Percentiles rank a stretch among this genome's conserved stretches.
These are phyloP conservation scores for Verticillium zaregamsianum DNA, from an alignment of 2,329 filamentous ascomycete genomes.

Conservation along the genomic window DNA sequence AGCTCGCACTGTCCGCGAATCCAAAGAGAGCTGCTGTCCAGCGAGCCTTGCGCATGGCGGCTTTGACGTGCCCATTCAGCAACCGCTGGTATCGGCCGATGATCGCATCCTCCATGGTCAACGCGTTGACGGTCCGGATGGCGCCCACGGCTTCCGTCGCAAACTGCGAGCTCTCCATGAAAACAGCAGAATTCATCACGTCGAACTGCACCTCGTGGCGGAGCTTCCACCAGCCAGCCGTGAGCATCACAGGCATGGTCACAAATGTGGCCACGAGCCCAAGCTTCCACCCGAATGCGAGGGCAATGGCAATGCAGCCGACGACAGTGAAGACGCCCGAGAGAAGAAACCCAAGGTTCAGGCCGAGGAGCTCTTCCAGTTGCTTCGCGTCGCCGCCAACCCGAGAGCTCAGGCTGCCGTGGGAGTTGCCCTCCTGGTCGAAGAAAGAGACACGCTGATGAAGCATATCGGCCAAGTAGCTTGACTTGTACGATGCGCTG, in stretches of 20 bases:
- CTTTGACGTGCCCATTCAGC: slow-evolving; percentile 24
- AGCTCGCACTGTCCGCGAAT: slow-evolving; percentile 29
- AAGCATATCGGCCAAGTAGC: too few species aligned
- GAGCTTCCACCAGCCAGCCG: slow-evolving; percentile 29
- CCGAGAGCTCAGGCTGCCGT: slow-evolving; percentile 17
- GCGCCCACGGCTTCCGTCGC: slow-evolving; percentile 59
- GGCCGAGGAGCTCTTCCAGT: slow-evolving; percentile 22
- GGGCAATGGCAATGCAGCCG: slow-evolving; percentile 19
- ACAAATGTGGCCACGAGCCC: slow-evolving; percentile 28
- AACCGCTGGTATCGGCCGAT: slow-evolving; percentile 27
- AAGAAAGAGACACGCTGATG: slow-evolving; percentile 20
- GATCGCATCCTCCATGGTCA: slow-evolving; percentile 57
- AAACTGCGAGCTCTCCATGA: slow-evolving; percentile 56
- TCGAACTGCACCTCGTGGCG: slow-evolving; percentile 50
- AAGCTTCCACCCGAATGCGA: slow-evolving; percentile 29
- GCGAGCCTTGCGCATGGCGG: slow-evolving; percentile 21
- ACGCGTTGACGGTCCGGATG: slow-evolving; percentile 55
- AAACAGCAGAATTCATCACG: slow-evolving; percentile 50
- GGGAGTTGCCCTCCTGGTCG: slow-evolving; percentile 19
- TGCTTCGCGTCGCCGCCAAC: slow-evolving; percentile 20
- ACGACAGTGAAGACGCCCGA: slow-evolving; percentile 20
- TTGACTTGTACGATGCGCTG: too few species aligned
- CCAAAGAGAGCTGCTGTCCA: slow-evolving; percentile 27
- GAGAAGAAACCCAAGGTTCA: slow-evolving; percentile 21
- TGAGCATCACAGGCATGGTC: slow-evolving; percentile 24